Evolutionary conservation across 148 eudicot genomes (phyloP).

Genomic region (Salicornia ramosissima): DNA sequence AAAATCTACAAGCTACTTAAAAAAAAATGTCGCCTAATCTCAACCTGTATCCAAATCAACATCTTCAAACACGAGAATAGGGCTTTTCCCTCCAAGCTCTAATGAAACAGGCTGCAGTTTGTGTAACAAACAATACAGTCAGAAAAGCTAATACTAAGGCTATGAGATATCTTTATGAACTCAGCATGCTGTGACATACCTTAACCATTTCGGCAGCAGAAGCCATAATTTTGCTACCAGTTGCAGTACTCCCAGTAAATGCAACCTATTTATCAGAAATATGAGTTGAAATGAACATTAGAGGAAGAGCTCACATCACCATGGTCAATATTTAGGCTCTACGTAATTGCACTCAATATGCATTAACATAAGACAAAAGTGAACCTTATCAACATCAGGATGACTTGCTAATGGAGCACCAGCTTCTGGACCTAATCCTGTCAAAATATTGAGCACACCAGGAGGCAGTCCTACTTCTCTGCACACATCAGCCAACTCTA

Average conservation of each 20-base stretch:
- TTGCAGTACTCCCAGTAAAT: conserved; percentile 90
- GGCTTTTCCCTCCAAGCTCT: conserved; percentile 99
- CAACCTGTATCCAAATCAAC: conserved; percentile 87
- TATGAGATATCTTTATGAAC: not conserved
- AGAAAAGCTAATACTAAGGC: not conserved
- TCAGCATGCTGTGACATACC: conserved; percentile 32
- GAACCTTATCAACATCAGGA: conserved; percentile 98
- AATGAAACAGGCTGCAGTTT: conserved; percentile 78
- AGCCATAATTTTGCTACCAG: conserved; percentile 92
- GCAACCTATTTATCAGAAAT: conserved; percentile 58
- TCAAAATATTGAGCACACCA: conserved; percentile 77
- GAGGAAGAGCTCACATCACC: not conserved
- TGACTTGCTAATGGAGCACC: conserved; percentile 93
- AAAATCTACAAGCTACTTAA: not conserved
- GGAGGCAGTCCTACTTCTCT: conserved; percentile 87
- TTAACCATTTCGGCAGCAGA: conserved; percentile 87
- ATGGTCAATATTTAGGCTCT: not conserved
- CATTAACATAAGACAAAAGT: conserved; percentile 8
- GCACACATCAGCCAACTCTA: conserved; percentile 89
- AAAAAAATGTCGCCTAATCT: not conserved
- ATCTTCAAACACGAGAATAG: conserved; percentile 91
- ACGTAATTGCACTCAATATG: not conserved
- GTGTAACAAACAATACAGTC: conserved; percentile 9
- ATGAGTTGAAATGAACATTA: not conserved
- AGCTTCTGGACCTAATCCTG: conserved; percentile 91